Percentiles rank a stretch among this genome's conserved stretches.
These are phyloP conservation scores for Pythium folliculosum DNA, from an alignment of 352 stramenopile species.

Conservation along the genomic window DNA sequence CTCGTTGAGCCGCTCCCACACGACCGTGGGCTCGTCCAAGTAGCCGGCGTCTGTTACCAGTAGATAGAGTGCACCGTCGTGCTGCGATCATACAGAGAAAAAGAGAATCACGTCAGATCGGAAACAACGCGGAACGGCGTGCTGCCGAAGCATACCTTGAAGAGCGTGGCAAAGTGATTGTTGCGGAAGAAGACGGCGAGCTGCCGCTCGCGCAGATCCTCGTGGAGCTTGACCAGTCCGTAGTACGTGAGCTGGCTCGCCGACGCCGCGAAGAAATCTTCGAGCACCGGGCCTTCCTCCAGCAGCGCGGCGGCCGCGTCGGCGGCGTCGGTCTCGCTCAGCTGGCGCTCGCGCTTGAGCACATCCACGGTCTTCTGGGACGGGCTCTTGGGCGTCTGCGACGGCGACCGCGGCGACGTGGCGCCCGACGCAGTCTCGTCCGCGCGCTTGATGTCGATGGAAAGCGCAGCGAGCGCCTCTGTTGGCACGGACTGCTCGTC, in stretches of 20 bases:
- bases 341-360: constrained; percentile 78
- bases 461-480: constrained; percentile 28
- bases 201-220: constrained; percentile 88
- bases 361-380: constrained; percentile 69
- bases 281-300: constrained; percentile 77
- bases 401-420: constrained; percentile 24
- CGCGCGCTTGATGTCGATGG: constrained; percentile 41
- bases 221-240: constrained; percentile 92
- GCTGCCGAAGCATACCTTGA: constrained; percentile 68
- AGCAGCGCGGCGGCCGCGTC: constrained; percentile 60
- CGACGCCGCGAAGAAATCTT: constrained; percentile 91
- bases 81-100: constrained; percentile 39
- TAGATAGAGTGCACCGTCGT: constrained; percentile 92
- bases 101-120: background rate
- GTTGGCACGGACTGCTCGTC: background rate
- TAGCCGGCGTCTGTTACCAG: constrained; percentile 98
- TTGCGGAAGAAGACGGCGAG: constrained; percentile 98
- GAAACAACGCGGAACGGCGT: background rate
- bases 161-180: constrained; percentile 98
- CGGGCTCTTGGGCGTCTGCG: constrained; percentile 55
- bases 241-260: constrained; percentile 95
- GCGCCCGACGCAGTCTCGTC: constrained; percentile 7
- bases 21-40: constrained; percentile 88
- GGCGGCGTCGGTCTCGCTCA: constrained; percentile 65
- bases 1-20: constrained; percentile 95